A percentile compares a stretch with the other conserved stretches of the same genome.
These are phyloP conservation scores for Candida pini DNA, from an alignment of 805 yeast genomes.

Conservation along the genomic window DNA sequence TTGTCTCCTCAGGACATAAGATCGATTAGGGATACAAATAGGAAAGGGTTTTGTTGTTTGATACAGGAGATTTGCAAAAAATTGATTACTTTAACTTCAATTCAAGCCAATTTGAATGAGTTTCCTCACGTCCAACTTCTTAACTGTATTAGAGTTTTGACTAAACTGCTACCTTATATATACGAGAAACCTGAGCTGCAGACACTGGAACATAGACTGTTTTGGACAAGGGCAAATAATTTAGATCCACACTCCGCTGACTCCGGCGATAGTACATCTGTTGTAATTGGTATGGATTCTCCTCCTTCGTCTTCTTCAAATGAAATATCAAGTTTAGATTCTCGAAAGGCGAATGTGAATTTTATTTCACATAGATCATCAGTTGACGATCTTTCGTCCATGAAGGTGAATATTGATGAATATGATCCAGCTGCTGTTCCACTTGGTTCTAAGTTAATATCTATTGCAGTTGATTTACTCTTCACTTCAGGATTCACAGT, in stretches of 20 bases:
- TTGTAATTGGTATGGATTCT: conserved; percentile 20
- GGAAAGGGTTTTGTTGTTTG: conserved; percentile 50
- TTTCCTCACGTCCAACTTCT: conserved; percentile 36
- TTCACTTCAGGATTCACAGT: conserved; percentile 17
- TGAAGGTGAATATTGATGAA: conserved; percentile 4
- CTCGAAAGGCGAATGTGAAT: conserved; percentile 13
- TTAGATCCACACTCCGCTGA: conserved; percentile 8
- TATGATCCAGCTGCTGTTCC: conserved; percentile 21
- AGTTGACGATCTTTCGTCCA: conserved; percentile 10
- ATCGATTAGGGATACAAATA: conserved; percentile 52
- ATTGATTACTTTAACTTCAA: conserved; percentile 20
- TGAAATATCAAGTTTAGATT: conserved; percentile 15
- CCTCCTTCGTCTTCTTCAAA: conserved; percentile 17
- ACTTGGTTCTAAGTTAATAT: conserved; percentile 34
- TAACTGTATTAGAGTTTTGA: conserved; percentile 59
- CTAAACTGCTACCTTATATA: conserved; percentile 59
- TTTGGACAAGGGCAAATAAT: conserved; percentile 37
- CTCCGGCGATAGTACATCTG: conserved; percentile 12
- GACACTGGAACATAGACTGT: conserved; percentile 30
- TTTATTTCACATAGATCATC: conserved; percentile 7
- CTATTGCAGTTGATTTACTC: conserved; percentile 42
- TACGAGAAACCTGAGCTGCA: conserved; percentile 46
- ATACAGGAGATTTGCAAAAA: conserved; percentile 36
- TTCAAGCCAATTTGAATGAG: conserved; percentile 15
- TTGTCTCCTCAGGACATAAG: conserved; percentile 55